phyloP scores from a whole-genome alignment of 371 early-diverging fungal species.

The Mortierella polycephala region DNA sequence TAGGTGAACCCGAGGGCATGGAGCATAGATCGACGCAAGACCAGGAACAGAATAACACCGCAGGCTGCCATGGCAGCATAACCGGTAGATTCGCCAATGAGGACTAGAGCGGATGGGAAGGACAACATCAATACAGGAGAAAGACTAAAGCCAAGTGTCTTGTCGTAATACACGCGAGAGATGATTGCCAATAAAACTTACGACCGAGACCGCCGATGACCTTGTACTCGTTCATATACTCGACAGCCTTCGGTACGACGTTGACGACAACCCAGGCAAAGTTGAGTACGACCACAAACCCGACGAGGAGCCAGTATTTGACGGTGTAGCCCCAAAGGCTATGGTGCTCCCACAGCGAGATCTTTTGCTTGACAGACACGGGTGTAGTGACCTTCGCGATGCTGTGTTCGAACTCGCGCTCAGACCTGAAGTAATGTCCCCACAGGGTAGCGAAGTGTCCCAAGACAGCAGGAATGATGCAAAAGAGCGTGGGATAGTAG shows the following conservation, averaged over 20 bases:
- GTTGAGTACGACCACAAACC: slow-evolving; percentile 22
- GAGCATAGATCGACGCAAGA: slow-evolving; percentile 54
- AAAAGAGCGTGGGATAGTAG: slow-evolving; percentile 32
- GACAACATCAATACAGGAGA: background rate
- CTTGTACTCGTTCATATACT: slow-evolving; percentile 7
- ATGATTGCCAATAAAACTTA: background rate
- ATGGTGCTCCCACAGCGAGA: slow-evolving; percentile 53
- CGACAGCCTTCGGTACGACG: slow-evolving; percentile 3
- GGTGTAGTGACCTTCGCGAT: slow-evolving; percentile 52
- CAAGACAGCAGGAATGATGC: slow-evolving; percentile 32
- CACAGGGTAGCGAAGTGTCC: slow-evolving; percentile 45
- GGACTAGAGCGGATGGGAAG: slow-evolving; percentile 10
- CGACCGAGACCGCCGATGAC: slow-evolving; percentile 6
- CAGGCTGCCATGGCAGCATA: slow-evolving; percentile 40
- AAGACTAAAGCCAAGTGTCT: background rate
- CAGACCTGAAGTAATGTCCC: slow-evolving; percentile 54
- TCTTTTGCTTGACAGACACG: slow-evolving; percentile 29
- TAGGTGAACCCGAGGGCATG: slow-evolving; percentile 54
- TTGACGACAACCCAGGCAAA: slow-evolving; percentile 36
- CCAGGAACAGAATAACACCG: slow-evolving; percentile 46
- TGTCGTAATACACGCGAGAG: background rate
- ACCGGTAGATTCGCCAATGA: slow-evolving; percentile 31
- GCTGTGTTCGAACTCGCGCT: slow-evolving; percentile 52
- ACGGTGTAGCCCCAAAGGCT: slow-evolving; percentile 50
- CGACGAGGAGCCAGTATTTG: slow-evolving; percentile 45